Evolutionary conservation across 495 filamentous ascomycete species (phyloP), one percentile per base, ranked within the genome.

Genomic region (Penicillium odoratum): DNA sequence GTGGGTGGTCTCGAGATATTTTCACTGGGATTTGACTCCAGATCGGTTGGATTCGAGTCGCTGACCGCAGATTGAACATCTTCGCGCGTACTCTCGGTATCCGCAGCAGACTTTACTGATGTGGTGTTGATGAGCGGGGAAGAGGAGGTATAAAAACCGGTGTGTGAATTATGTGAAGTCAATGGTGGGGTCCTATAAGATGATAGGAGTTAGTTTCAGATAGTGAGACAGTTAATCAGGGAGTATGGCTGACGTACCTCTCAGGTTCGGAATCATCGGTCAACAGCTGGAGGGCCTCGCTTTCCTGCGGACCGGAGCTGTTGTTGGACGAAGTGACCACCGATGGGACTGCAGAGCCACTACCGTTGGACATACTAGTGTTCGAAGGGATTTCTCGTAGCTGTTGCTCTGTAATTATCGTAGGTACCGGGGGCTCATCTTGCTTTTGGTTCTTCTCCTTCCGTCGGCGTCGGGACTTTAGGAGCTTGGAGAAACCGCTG

Each of bases 61-160:
- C 73, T 74, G 11, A 69, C 49, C 2, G 64, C 64, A 0, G 74
- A 75, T 47, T 71, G 69, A 1, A 56, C 57, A 59, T 74, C 69
- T 4, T 53, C 66, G 10, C 68, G 63, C 7, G 43, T 56, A 8
- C 54, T 57, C 34, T 67, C 64, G 4, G 28, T 30, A 21, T 59
- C 60, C 7, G 73, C 61, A 7, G 61, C 47, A 5, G 73, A 62
- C 36, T 73, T 77, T 57, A 71, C 76, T 58, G 74, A 81, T 51
- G 76, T 82, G 63, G 72, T 82, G 61, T 87, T 85, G 34, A 94
- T 83, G 51, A 92, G 73, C 30, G 91, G 92, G 28, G 92, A 93
- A 15, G 90, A 93, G 11, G 88, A 85, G 30, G 92, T 93, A 53
- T 93, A 78, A 70, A 90, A 88, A 55, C 87, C 90, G 60, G 86